Percentiles rank a stretch among this genome's conserved stretches.
These are phyloP conservation scores for Parietaria judaica DNA, from an alignment of 306 rosid genomes.

Conservation along the genomic window DNA sequence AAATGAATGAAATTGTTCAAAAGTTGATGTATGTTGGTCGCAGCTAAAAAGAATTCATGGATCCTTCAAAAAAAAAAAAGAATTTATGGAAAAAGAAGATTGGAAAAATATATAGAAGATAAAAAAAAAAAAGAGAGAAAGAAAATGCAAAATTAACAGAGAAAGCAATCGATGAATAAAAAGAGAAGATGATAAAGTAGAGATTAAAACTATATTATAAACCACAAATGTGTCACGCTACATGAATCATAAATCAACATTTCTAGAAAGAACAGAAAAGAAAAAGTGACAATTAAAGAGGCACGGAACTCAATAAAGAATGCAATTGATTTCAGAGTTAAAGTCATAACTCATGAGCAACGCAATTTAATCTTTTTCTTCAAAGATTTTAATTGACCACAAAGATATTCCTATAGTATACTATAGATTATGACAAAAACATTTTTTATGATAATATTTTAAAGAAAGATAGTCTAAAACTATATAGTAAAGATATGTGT, in stretches of 20 bases:
- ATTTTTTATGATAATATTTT: too few relatives aligned
- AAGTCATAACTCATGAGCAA: neutral
- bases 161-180: neutral
- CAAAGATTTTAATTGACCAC: neutral
- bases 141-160: slow-evolving; percentile 1
- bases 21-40: too few relatives aligned
- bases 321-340: slow-evolving; percentile 37
- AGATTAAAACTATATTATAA: neutral
- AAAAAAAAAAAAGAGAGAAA: neutral
- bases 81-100: neutral
- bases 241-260: neutral
- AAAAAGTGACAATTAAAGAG: neutral
- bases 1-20: too few relatives aligned
- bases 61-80: too few relatives aligned
- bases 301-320: slow-evolving; percentile 74
- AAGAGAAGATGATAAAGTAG: neutral
- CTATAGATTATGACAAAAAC: too few relatives aligned
- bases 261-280: neutral
- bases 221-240: neutral
- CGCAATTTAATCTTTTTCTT: neutral
- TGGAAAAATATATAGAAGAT: neutral
- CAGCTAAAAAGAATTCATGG: too few relatives aligned
- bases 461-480: too few relatives aligned
- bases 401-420: too few relatives aligned
- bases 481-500: too few relatives aligned